A percentile compares a stretch with the other conserved stretches of the same genome.
Evolutionary conservation across 495 filamentous ascomycete genomes (phyloP).

Genomic region (Daldinia caldariorum): DNA sequence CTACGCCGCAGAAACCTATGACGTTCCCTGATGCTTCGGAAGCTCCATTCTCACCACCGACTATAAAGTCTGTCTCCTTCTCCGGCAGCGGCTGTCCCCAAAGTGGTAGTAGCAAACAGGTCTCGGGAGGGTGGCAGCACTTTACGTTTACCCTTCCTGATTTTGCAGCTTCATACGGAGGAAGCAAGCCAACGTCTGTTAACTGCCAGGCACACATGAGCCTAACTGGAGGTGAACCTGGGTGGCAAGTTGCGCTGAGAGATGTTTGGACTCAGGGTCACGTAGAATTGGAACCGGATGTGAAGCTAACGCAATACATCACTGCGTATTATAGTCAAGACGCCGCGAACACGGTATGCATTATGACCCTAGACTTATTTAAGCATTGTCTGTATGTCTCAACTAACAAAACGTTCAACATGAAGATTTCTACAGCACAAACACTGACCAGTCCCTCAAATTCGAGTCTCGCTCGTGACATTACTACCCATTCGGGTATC

Average conservation of each 20-base stretch:
- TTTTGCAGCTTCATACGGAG: constrained; percentile 51
- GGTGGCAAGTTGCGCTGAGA: constrained; percentile 31
- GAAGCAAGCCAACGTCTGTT: constrained; percentile 30
- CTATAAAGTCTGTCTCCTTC: constrained; percentile 59
- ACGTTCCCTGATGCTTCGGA: constrained; percentile 8
- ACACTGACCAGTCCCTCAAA: constrained; percentile 8
- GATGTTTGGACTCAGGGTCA: constrained; percentile 50
- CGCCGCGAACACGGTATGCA: constrained; percentile 35
- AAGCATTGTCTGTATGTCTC: neutral
- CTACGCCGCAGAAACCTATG: constrained; percentile 12
- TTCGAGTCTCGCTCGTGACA: constrained; percentile 12
- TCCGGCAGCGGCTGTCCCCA: constrained; percentile 58
- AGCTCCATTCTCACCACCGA: constrained; percentile 30
- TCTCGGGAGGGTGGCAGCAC: constrained; percentile 34
- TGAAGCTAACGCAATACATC: constrained; percentile 49
- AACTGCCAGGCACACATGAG: constrained; percentile 33
- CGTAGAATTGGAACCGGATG: constrained; percentile 47
- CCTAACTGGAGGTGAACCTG: constrained; percentile 21
- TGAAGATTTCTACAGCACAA: constrained; percentile 15
- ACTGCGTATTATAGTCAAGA: constrained; percentile 52
- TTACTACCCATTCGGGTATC: constrained; percentile 22
- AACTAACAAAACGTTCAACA: neutral
- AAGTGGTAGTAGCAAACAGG: constrained; percentile 37
- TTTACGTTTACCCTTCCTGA: constrained; percentile 50
- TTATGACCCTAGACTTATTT: neutral